Percentiles rank a stretch among this genome's conserved stretches.
These are phyloP conservation scores for Bipolaris zeicola DNA, from an alignment of 2,329 filamentous ascomycete species.

Conservation along the genomic window DNA sequence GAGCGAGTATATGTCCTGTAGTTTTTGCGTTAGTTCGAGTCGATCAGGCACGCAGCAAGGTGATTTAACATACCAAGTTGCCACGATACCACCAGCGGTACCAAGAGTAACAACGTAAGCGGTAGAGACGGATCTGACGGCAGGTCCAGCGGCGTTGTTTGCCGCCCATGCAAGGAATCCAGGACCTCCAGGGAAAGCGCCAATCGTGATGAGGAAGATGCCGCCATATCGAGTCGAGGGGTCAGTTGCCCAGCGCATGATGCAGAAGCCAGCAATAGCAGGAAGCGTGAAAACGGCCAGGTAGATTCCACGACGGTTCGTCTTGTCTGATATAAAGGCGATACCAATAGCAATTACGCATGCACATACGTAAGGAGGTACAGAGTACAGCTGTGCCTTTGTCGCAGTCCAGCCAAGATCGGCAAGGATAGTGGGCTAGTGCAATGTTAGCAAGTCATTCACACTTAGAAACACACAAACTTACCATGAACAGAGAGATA, in stretches of 20 bases:
- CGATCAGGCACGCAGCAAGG: neutral
- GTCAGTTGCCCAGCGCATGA: constrained; percentile 61
- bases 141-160: constrained; percentile 64
- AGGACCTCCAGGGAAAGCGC: constrained; percentile 64
- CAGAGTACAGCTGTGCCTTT: constrained; percentile 48
- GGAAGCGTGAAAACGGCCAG: constrained; percentile 47
- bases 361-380: constrained; percentile 48
- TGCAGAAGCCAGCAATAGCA: constrained; percentile 58
- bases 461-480: neutral
- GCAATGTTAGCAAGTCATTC: neutral
- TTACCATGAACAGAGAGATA: constrained; percentile 49
- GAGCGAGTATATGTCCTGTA: constrained; percentile 61
- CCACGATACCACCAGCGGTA: constrained; percentile 62
- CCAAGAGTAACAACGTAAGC: constrained; percentile 71
- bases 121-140: constrained; percentile 61
- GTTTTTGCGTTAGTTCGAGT: constrained; percentile 57
- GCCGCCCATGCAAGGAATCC: constrained; percentile 64
- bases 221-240: constrained; percentile 62
- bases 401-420: constrained; percentile 48
- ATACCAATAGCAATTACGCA: constrained; percentile 44
- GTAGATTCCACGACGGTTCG: constrained; percentile 47
- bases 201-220: constrained; percentile 61
- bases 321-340: constrained; percentile 47
- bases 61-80: constrained; percentile 52
- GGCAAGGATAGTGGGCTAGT: constrained; percentile 45